A percentile compares a stretch with the other conserved stretches of the same genome.
Evolutionary conservation across 495 filamentous ascomycete genomes (phyloP).

Genomic region (Bacidia gigantensis): DNA sequence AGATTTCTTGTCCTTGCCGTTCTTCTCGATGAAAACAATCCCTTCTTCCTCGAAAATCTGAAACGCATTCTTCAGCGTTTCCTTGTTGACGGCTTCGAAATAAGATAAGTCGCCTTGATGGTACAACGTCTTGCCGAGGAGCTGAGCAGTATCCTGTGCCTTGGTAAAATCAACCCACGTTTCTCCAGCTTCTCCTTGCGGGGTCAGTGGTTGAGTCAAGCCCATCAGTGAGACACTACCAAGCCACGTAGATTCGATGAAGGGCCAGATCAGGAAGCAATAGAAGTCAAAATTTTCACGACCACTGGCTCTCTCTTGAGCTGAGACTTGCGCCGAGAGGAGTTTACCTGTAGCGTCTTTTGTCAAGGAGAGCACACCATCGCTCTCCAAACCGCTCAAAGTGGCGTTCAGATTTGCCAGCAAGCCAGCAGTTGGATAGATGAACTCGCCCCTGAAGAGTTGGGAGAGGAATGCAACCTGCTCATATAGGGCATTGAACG

Average conservation of each 20-base stretch:
- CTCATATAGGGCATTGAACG: slow-evolving; percentile 50
- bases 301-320: slow-evolving; percentile 58
- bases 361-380: slow-evolving; percentile 62
- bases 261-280: slow-evolving; percentile 96
- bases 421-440: slow-evolving; percentile 81
- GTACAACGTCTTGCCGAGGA: slow-evolving; percentile 91
- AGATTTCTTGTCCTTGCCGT: slow-evolving; percentile 38
- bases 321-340: slow-evolving; percentile 53
- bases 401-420: slow-evolving; percentile 66
- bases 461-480: slow-evolving; percentile 83
- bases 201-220: slow-evolving; percentile 55
- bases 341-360: slow-evolving; percentile 37
- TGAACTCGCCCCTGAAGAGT: slow-evolving; percentile 93
- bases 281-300: slow-evolving; percentile 96
- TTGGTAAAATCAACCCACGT: slow-evolving; percentile 67
- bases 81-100: slow-evolving; percentile 96
- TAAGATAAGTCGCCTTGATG: slow-evolving; percentile 94
- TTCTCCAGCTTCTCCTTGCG: slow-evolving; percentile 31
- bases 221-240: slow-evolving; percentile 76
- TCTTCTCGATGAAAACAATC: slow-evolving; percentile 60
- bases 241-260: slow-evolving; percentile 87
- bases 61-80: slow-evolving; percentile 87
- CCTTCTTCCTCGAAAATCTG: slow-evolving; percentile 80
- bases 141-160: slow-evolving; percentile 68
- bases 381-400: slow-evolving; percentile 57